Percentiles rank a stretch among this genome's conserved stretches.
phyloP scores from a whole-genome alignment of 1,284 basidiomycete species.

The Taiwanofungus camphoratus region DNA sequence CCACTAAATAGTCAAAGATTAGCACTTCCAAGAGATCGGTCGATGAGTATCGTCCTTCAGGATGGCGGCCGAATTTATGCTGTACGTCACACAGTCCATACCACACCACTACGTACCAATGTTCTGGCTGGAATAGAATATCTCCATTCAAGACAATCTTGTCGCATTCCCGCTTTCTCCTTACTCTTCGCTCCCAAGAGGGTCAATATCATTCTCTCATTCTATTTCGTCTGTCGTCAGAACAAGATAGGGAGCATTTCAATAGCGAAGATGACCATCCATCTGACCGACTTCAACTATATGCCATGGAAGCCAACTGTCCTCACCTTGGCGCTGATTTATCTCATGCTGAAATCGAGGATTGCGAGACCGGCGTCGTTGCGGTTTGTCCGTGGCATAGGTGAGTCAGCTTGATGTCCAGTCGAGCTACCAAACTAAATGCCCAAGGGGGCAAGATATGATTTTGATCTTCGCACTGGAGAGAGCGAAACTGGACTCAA shows the following conservation, averaged over 20 bases:
- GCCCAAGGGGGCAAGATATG: slow-evolving; percentile 44
- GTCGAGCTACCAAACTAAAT: not conserved
- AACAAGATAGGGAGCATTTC: slow-evolving; percentile 13
- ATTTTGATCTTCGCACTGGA: slow-evolving; percentile 67
- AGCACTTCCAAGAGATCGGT: too few species aligned
- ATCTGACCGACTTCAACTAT: slow-evolving; percentile 44
- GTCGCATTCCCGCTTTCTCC: slow-evolving; percentile 62
- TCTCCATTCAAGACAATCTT: slow-evolving; percentile 26
- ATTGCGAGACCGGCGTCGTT: slow-evolving; percentile 52
- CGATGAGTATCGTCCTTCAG: too few species aligned
- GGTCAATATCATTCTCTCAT: slow-evolving; percentile 66
- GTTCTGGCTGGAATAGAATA: slow-evolving; percentile 13
- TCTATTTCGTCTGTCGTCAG: slow-evolving; percentile 57
- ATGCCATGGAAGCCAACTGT: slow-evolving; percentile 83
- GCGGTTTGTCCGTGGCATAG: slow-evolving; percentile 85
- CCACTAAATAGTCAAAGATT: too few species aligned
- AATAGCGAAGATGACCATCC: slow-evolving; percentile 7
- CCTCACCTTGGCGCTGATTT: slow-evolving; percentile 83
- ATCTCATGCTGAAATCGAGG: slow-evolving; percentile 76
- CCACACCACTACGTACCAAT: not conserved
- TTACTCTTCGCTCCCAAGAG: slow-evolving; percentile 60
- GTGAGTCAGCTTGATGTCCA: slow-evolving; percentile 30
- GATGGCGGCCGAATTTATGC: not conserved
- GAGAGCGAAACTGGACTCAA: slow-evolving; percentile 72
- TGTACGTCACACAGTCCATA: not conserved